Evolutionary conservation across 495 filamentous ascomycete species (phyloP).

Genomic region (Penicillium bovifimosum): DNA sequence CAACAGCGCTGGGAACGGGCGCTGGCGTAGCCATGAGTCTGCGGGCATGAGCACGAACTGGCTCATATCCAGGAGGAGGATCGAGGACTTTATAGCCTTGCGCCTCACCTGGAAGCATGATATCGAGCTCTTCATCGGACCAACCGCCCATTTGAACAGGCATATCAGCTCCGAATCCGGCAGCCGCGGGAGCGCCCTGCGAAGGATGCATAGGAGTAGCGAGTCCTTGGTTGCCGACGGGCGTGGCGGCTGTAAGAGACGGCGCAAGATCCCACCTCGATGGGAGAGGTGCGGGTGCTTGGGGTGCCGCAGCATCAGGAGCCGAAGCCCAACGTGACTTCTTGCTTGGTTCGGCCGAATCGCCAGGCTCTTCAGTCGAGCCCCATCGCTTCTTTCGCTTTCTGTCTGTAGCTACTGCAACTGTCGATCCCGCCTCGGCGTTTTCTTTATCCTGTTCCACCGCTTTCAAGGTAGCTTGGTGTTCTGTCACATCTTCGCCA

Average conservation of each 20-base stretch:
- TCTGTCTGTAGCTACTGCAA: conserved; percentile 53
- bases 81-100: conserved; percentile 86
- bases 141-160: conserved; percentile 71
- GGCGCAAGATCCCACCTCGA: conserved; percentile 91
- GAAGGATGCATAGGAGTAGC: conserved; percentile 84
- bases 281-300: conserved; percentile 55
- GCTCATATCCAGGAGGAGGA: conserved; percentile 87
- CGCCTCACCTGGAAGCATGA: conserved; percentile 75
- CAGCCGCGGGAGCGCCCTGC: conserved; percentile 52
- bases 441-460: conserved; percentile 65
- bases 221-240: conserved; percentile 72
- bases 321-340: conserved; percentile 90
- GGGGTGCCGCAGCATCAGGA: conserved; percentile 46
- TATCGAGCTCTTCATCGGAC: conserved; percentile 90
- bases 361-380: conserved; percentile 48
- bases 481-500: conserved; percentile 57
- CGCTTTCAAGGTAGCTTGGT: conserved; percentile 65
- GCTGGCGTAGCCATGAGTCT: conserved; percentile 74
- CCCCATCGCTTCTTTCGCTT: conserved; percentile 97
- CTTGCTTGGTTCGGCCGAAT: conserved; percentile 45
- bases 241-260: conserved; percentile 57
- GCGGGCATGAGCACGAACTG: conserved; percentile 69
- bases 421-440: conserved; percentile 62
- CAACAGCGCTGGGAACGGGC: conserved; percentile 55
- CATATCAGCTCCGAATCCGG: conserved; percentile 74